Evolutionary conservation across 1,284 basidiomycete genomes (phyloP).

Genomic region (Phellinidium pouzarii): DNA sequence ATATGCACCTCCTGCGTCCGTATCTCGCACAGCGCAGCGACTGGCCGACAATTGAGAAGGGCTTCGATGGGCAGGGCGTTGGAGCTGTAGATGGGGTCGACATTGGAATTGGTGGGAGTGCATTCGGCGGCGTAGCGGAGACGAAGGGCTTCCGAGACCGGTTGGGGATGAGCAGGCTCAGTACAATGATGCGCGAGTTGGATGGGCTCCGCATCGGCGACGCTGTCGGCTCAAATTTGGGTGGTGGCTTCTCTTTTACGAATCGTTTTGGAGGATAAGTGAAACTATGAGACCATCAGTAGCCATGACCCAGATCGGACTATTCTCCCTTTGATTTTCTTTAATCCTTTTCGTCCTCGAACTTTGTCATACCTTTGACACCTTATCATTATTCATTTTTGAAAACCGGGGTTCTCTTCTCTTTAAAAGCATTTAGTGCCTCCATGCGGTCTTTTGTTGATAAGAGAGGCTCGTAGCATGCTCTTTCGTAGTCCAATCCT

Average conservation of each 20-base stretch:
- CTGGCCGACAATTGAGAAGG: slow-evolving; percentile 75
- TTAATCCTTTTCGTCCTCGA: slow-evolving; percentile 21
- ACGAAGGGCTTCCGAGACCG: slow-evolving; percentile 57
- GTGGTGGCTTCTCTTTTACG: slow-evolving; percentile 43
- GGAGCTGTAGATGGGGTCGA: slow-evolving; percentile 38
- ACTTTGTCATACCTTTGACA: slow-evolving; percentile 24
- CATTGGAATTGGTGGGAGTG: slow-evolving; percentile 28
- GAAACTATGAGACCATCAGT: too few species aligned
- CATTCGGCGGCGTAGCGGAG: slow-evolving; percentile 27
- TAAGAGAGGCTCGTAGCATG: slow-evolving; percentile 81
- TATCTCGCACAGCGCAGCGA: slow-evolving; percentile 90
- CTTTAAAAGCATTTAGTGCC: slow-evolving; percentile 83
- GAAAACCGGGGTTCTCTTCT: slow-evolving; percentile 82
- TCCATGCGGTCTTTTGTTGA: slow-evolving; percentile 75
- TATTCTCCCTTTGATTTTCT: too few species aligned
- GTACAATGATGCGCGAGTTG: slow-evolving; percentile 79
- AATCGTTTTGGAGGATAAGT: slow-evolving; percentile 25
- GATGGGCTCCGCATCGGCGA: slow-evolving; percentile 62
- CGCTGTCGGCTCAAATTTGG: slow-evolving; percentile 43
- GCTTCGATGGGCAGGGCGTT: slow-evolving; percentile 50
- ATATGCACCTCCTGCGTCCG: slow-evolving; percentile 79
- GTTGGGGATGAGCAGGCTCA: slow-evolving; percentile 60
- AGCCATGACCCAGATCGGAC: too few species aligned
- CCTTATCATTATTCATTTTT: slow-evolving; percentile 59
- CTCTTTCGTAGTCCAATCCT: slow-evolving; percentile 86